Conservation (phyloP, 1,284 basidiomycete species). For the Erythrobasidium hasegawianum region DNA sequence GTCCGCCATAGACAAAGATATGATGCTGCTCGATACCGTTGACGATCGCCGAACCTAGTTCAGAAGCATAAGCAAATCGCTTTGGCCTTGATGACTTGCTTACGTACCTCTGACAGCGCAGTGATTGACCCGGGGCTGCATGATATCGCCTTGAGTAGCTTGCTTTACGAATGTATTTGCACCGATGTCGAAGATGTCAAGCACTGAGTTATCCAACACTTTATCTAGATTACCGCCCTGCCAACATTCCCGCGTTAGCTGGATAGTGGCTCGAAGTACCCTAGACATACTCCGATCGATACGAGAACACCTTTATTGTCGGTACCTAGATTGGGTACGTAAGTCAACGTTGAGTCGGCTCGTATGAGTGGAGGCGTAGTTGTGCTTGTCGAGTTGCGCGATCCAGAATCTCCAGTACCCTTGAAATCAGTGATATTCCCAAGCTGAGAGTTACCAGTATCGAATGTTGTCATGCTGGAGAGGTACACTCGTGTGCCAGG, state of each 20-base stretch:
- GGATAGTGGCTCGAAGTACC: not conserved
- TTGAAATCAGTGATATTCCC: conserved; percentile 36
- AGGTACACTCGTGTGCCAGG: conserved; percentile 39
- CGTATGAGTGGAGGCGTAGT: conserved; percentile 39
- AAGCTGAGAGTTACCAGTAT: conserved; percentile 32
- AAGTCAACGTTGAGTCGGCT: conserved; percentile 43
- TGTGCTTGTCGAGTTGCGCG: conserved; percentile 36
- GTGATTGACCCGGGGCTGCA: conserved; percentile 42
- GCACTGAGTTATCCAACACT: conserved; percentile 35
- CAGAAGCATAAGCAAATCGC: too few relatives aligned
- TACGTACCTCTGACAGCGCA: conserved; percentile 41
- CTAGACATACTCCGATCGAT: conserved; percentile 41
- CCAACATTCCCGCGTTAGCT: too few relatives aligned
- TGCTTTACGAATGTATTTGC: conserved; percentile 42
- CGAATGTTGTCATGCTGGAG: conserved; percentile 38
- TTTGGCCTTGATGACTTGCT: not conserved
- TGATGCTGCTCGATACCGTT: conserved; percentile 39
- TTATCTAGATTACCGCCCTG: conserved; percentile 23
- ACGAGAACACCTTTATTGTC: conserved; percentile 42
- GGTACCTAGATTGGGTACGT: conserved; percentile 38
- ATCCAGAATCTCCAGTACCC: conserved; percentile 8
- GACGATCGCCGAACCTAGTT: conserved; percentile 38
- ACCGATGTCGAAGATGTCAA: conserved; percentile 45
- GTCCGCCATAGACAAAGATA: conserved; percentile 43
- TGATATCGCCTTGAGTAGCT: conserved; percentile 39